Evolutionary conservation across 2,329 filamentous ascomycete genomes (phyloP).

Genomic region (Lasiodiplodia theobromae): DNA sequence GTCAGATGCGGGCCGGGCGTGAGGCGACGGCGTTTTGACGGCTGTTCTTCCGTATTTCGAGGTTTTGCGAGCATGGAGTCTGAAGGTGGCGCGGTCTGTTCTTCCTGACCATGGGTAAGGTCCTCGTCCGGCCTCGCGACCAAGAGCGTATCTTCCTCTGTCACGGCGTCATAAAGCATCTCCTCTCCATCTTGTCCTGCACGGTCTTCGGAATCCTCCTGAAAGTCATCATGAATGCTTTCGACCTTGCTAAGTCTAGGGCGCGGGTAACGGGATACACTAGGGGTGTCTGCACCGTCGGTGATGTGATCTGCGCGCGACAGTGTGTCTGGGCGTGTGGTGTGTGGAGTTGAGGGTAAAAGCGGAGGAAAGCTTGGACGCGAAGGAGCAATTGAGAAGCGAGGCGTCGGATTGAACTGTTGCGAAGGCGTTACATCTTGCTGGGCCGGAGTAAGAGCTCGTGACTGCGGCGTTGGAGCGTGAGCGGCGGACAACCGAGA

Average conservation of each 20-base stretch:
- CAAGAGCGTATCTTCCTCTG: neutral
- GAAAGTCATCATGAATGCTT: constrained; percentile 43
- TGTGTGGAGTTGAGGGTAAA: neutral
- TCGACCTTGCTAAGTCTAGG: constrained; percentile 40
- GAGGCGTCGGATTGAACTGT: constrained; percentile 41
- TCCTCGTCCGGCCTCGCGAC: neutral
- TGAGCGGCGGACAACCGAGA: neutral
- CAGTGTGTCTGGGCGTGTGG: constrained; percentile 20
- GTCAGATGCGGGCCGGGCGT: neutral
- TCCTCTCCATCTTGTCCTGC: constrained; percentile 37
- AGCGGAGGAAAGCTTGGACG: neutral
- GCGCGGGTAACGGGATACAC: constrained; percentile 29
- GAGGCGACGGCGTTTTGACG: constrained; percentile 7
- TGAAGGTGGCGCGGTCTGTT: neutral
- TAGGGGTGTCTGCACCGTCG: neutral
- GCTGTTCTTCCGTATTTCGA: neutral
- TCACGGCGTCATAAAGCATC: constrained; percentile 36
- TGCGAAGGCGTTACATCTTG: constrained; percentile 21
- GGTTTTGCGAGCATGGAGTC: no score
- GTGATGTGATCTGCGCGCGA: neutral
- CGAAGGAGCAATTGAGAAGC: constrained; percentile 40
- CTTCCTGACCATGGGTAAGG: neutral
- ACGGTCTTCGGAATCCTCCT: constrained; percentile 31
- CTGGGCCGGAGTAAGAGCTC: neutral
- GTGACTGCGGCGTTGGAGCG: neutral